Evolutionary conservation across 805 yeast genomes (phyloP), one percentile per base, ranked within the genome.

Genomic region (Wickerhamomyces mucosus): DNA sequence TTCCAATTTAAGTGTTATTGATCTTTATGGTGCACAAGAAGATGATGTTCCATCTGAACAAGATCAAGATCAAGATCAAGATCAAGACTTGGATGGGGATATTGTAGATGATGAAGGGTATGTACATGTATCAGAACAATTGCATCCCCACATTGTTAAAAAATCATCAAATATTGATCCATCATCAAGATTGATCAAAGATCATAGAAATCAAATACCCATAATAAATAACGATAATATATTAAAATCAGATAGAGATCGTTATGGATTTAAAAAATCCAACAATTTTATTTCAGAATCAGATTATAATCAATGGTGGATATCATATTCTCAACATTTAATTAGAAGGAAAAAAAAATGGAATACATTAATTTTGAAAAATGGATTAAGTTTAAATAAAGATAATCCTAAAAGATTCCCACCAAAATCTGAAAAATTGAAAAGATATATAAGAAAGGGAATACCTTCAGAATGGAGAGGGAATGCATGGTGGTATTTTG

Each of bases 401-500:
- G 13, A 14, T 8, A 23, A 23, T 14, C 26, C 13, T 8, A 58
- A 63, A 0, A 55, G 84, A 40, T 84, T 79, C 42, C 95, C 95
- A 0, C 74, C 89, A 1, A 70, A 69, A 38, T 78, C 86, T 4
- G 88, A 78, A 36, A 84, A 80, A 43, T 63, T 85, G 40, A 79
- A 81, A 48, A 69, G 94, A 36, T 78, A 83, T 46, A 73, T 92
- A 10, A 69, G 96, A 34, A 82, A 82, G 51, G 98, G 98, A 10
- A 78, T 89, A 9, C 97, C 98, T 0, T 88, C 95, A 0, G 96
- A 85, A 51, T 89, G 96, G 96, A 64, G 98, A 42, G 98, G 98
- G 2, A 72, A 73, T 42, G 96, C 96, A 1, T 89, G 98, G 98
- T 89, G 92, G 67, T 78, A 75, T 61, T 89, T 83, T 55, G 94